These are phyloP conservation scores for Mycena galericulata DNA, from an alignment of 768 basidiomycete genomes.

Conservation along the genomic window DNA sequence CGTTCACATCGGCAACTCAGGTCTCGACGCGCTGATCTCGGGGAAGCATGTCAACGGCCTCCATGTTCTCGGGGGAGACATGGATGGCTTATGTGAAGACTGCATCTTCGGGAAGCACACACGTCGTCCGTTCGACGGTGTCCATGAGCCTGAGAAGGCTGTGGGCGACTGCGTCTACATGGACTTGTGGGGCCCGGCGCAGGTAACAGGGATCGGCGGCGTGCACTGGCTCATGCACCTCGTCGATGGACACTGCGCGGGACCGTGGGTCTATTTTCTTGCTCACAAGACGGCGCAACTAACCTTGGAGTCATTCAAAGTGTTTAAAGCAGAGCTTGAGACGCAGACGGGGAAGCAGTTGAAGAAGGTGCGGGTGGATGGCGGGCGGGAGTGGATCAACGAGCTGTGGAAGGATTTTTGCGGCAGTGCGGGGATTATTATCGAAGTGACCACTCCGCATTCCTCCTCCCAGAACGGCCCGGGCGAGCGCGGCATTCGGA, in stretches of 20 bases:
- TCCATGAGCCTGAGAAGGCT: constrained; percentile 12
- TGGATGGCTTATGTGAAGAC: too few relatives aligned
- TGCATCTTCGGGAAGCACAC: too few relatives aligned
- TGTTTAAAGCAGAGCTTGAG: constrained; percentile 1
- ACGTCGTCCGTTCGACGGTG: too few relatives aligned
- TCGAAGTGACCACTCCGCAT: constrained; percentile 42
- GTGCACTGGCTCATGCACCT: background rate
- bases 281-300: background rate
- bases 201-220: background rate
- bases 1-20: background rate
- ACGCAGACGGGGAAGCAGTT: constrained; percentile 14
- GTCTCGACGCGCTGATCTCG: background rate
- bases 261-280: constrained; percentile 4
- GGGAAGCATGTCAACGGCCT: too few relatives aligned
- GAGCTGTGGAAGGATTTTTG: background rate
- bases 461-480: constrained; percentile 47
- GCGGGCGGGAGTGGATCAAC: constrained; percentile 20
- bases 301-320: constrained; percentile 10
- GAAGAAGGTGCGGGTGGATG: constrained; percentile 8
- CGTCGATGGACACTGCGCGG: constrained; percentile 10
- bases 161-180: constrained; percentile 18
- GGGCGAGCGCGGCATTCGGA: constrained; percentile 43
- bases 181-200: constrained; percentile 23
- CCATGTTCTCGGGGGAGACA: too few relatives aligned
- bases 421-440: constrained; percentile 1